These are phyloP conservation scores for Bassia scoparia DNA, from an alignment of 148 eudicot genomes.

Conservation along the genomic window DNA sequence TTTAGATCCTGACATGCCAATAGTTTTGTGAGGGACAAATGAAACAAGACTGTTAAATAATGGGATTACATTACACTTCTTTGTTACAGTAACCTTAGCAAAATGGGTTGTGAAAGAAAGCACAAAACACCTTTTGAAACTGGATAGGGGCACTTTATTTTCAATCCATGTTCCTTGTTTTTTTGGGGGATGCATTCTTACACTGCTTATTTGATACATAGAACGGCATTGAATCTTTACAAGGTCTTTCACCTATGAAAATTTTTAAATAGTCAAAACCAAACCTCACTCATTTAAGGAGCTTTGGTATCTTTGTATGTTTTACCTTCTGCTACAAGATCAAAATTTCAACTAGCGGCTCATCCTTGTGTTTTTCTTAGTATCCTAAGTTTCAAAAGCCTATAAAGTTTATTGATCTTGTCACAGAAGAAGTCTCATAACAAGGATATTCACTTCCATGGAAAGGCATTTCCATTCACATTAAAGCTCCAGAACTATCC, in stretches of 20 bases:
- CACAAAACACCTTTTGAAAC: slow-evolving; percentile 22
- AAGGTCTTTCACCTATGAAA: background rate
- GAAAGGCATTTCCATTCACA: too few species aligned
- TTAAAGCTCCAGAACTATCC: too few species aligned
- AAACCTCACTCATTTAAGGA: background rate
- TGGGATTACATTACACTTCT: slow-evolving; percentile 4
- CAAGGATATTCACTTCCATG: too few species aligned
- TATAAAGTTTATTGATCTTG: too few species aligned
- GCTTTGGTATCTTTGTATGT: background rate
- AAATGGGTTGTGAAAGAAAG: slow-evolving; percentile 16
- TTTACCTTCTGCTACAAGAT: too few species aligned
- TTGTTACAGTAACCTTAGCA: background rate
- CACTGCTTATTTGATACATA: background rate
- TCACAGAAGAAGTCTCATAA: too few species aligned
- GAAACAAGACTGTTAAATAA: background rate
- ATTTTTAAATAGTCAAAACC: background rate
- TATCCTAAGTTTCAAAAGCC: too few species aligned
- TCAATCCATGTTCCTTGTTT: slow-evolving; percentile 1
- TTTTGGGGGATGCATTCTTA: background rate
- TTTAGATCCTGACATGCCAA: slow-evolving; percentile 12
- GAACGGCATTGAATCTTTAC: background rate
- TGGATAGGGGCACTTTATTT: background rate
- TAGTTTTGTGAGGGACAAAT: background rate
- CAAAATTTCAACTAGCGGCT: too few species aligned
- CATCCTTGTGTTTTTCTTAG: too few species aligned